Evolutionary conservation across 179 eudicot genomes (phyloP).

Genomic region (Nepenthes alata): DNA sequence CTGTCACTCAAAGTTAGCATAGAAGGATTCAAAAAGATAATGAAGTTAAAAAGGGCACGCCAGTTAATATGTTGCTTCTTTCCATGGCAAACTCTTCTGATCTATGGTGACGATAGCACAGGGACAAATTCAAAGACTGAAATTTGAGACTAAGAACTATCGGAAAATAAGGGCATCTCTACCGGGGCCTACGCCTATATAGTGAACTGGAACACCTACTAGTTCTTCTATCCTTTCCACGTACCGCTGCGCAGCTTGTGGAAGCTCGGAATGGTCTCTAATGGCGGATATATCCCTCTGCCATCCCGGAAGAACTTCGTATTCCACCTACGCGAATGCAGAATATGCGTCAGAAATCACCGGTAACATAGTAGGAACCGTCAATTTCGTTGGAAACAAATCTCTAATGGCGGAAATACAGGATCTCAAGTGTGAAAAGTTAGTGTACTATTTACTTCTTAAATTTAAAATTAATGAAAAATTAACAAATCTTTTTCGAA

Average conservation of each 20-base stretch:
- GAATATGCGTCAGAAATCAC: not conserved
- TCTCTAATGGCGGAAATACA: too few relatives aligned
- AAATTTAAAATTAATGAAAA: too few relatives aligned
- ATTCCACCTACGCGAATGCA: constrained; percentile 47
- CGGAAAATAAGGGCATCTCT: constrained; percentile 92
- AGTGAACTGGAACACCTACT: constrained; percentile 74
- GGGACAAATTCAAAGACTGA: not conserved
- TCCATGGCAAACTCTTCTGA: too few relatives aligned
- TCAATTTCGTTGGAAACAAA: too few relatives aligned
- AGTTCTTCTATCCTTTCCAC: constrained; percentile 89
- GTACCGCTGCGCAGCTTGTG: constrained; percentile 56
- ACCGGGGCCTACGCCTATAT: constrained; percentile 88
- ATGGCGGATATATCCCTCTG: constrained; percentile 63
- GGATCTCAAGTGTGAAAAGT: too few relatives aligned
- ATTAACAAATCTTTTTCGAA: too few relatives aligned
- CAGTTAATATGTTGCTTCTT: too few relatives aligned
- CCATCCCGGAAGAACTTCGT: constrained; percentile 93
- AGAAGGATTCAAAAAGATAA: too few relatives aligned
- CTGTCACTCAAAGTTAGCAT: too few relatives aligned
- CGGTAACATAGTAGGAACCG: not conserved
- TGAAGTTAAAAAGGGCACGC: too few relatives aligned
- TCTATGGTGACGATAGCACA: too few relatives aligned
- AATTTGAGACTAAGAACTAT: constrained; percentile 7
- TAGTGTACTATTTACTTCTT: too few relatives aligned
- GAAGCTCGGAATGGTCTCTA: constrained; percentile 68